phyloP scores from a whole-genome alignment of 73 alveolate genomes.

The Paramecium biaurelia region DNA sequence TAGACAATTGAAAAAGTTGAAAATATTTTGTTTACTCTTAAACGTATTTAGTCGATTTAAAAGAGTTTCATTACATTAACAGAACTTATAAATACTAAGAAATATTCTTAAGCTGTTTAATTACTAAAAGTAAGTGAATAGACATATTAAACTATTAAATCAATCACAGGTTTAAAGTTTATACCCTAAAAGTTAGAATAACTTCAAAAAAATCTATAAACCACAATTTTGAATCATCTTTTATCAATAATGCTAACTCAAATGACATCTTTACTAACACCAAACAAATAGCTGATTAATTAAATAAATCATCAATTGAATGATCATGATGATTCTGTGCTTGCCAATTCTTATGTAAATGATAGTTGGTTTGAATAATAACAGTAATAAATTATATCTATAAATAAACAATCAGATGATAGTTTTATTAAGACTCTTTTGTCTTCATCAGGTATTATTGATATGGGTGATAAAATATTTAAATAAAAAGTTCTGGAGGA shows the following conservation, averaged over 20 bases:
- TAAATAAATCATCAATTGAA: background rate
- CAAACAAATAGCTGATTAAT: background rate
- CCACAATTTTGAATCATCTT: background rate
- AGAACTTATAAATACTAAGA: conserved; percentile 4
- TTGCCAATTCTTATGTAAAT: conserved; percentile 45
- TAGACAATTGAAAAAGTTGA: conserved; percentile 14
- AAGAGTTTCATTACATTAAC: background rate
- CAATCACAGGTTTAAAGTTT: background rate
- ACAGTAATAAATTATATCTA: background rate
- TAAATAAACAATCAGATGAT: background rate
- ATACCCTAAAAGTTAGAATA: background rate
- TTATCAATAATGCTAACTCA: background rate
- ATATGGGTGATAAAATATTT: background rate
- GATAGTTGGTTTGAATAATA: conserved; percentile 34
- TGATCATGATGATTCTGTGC: conserved; percentile 50
- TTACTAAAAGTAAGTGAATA: background rate
- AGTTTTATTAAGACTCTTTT: background rate
- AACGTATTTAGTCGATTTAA: background rate
- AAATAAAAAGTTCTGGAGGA: conserved; percentile 29
- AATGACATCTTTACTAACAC: background rate
- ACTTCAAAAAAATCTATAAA: background rate
- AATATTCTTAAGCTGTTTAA: conserved; percentile 5
- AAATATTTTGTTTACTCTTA: background rate
- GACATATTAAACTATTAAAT: background rate
- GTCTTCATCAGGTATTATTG: conserved; percentile 15